Evolutionary conservation across 768 basidiomycete species (phyloP).

Genomic region (Erythrobasidium yunnanense): DNA sequence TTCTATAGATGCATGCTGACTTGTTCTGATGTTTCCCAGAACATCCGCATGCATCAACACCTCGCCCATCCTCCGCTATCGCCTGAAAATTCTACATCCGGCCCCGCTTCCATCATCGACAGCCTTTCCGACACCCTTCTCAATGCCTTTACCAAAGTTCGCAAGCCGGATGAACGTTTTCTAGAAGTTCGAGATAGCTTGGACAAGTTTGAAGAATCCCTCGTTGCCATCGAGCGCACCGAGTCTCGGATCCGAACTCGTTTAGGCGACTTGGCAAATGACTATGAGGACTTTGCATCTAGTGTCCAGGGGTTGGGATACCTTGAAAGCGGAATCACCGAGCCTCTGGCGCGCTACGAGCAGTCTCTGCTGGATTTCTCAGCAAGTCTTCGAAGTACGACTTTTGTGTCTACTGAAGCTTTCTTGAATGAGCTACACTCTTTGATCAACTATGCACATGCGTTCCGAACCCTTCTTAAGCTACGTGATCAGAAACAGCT

Average conservation of each 20-base stretch:
- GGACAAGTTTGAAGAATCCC: conserved; percentile 94
- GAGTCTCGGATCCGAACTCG: conserved; percentile 67
- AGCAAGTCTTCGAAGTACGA: conserved; percentile 43
- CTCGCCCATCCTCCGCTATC: conserved; percentile 72
- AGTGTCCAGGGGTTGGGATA: conserved; percentile 95
- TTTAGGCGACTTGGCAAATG: conserved; percentile 87
- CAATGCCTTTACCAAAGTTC: conserved; percentile 87
- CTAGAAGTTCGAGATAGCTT: conserved; percentile 79
- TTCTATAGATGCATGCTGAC: not conserved
- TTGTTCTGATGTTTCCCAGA: conserved; percentile 47
- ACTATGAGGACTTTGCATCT: conserved; percentile 94
- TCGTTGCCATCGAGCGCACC: conserved; percentile 65
- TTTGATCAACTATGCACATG: conserved; percentile 80
- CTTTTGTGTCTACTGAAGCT: conserved; percentile 80
- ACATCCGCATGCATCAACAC: conserved; percentile 94
- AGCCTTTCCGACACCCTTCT: conserved; percentile 89
- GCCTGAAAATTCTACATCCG: conserved; percentile 55
- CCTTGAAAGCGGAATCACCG: conserved; percentile 95
- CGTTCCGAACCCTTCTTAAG: conserved; percentile 86
- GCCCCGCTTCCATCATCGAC: conserved; percentile 62
- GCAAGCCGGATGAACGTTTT: conserved; percentile 95
- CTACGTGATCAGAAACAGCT: conserved; percentile 96
- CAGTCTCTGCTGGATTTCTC: conserved; percentile 93
- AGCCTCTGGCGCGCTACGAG: conserved; percentile 91
- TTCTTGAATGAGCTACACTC: conserved; percentile 83